Base-by-base conservation (phyloP, 371 early-diverging fungal genomes). In the Dichotomocladium elegans region DNA sequence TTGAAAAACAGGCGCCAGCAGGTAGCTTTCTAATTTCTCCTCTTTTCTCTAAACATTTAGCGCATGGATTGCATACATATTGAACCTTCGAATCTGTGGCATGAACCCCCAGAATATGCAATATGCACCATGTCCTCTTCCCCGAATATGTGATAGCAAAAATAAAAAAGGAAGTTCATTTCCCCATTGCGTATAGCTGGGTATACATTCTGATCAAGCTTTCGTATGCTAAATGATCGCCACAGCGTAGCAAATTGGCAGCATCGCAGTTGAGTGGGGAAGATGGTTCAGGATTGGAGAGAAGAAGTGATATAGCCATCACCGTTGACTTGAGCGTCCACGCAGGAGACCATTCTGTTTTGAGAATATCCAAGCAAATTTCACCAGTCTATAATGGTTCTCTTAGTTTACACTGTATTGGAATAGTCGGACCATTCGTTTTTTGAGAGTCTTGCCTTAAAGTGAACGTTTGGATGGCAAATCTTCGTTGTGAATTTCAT, bases 251-350 rank as follows among this genome's bases (percentile, higher is more conserved):
- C 19, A 96, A 74, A 59, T 95, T 95, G 7, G 95, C 96, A 46
- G 94, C 95, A 66, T 97, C 96, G 64, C 93, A 92, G 64, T 97
- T 97, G 22, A 97, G 74, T 7, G 98, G 98, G 49, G 90, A 90
- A 60, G 80, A 79, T 28, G 92, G 91, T 57, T 89, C 91, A 15
- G 92, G 92, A 49, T 86, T 81, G 17, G 80, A 79, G 8, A 92
- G 63, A 31, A 92, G 70, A 28, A 86, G 72, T 21, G 82, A 82
- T 17, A 92, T 80, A 22, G 92, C 90, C 29, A 90, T 61, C 24
- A 87, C 70, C 0, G 87, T 80, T 3, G 89, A 83, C 50, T 80
- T 75, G 4, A 92, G 67, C 11, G 87, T 90, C 90, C 90, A 90
- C 17, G 90, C 88, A 4, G 92, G 90, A 31, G 89, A 85, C 92